phyloP scores from a whole-genome alignment of 73 alveolate species.

The Tetrahymena borealis region DNA sequence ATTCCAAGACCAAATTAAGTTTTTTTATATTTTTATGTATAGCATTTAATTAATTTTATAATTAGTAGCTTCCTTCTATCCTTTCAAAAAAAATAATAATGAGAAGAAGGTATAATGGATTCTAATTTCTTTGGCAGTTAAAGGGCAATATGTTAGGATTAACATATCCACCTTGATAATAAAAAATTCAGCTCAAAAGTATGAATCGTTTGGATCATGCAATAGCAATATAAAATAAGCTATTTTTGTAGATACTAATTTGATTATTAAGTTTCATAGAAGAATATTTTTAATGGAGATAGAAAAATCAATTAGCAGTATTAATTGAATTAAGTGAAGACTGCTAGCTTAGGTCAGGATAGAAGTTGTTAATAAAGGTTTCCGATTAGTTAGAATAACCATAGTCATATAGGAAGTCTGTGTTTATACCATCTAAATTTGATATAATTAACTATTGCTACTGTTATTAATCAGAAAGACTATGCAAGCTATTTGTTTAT shows the following conservation, averaged over 20 bases:
- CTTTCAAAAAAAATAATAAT: no score
- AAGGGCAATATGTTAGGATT: no score
- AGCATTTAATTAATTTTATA: no score
- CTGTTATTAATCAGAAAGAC: neutral
- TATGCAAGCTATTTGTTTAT: neutral
- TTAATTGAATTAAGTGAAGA: neutral
- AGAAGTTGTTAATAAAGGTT: neutral
- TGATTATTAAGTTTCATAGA: neutral
- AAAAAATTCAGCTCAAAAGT: no score
- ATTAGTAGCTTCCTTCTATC: no score
- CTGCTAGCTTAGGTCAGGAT: neutral
- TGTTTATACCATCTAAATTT: neutral
- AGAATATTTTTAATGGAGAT: neutral
- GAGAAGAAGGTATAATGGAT: no score
- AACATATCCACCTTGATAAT: no score
- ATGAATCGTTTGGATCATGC: no score
- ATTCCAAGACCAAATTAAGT: no score
- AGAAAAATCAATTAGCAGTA: neutral
- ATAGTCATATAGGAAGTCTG: neutral
- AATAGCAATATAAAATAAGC: no score
- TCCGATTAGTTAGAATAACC: neutral
- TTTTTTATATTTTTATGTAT: no score
- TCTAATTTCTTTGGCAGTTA: no score
- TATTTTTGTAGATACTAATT: neutral
- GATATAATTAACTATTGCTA: neutral